Evolutionary conservation across 371 early-diverging fungal species (phyloP).

Genomic region (Haplosporangium sp.): DNA sequence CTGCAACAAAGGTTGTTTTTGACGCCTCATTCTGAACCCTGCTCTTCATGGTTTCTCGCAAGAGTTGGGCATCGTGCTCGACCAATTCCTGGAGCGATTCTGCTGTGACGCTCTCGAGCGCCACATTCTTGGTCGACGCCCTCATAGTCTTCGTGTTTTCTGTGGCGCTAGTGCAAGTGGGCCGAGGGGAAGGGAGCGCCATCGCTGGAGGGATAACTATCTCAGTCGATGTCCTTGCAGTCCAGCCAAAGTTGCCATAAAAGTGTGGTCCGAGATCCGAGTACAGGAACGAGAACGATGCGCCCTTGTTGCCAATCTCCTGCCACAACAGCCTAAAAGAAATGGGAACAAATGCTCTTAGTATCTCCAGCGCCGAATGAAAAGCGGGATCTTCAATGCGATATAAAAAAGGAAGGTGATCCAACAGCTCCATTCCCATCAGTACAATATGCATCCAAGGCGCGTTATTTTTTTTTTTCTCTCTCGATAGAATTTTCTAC

Average conservation of each 20-base stretch:
- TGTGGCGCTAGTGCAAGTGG: not conserved
- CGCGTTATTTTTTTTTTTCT: too few species aligned
- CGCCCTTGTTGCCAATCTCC: constrained; percentile 21
- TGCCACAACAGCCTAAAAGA: constrained; percentile 37
- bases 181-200: constrained; percentile 9
- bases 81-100: constrained; percentile 10
- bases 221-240: constrained; percentile 36
- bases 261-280: constrained; percentile 58
- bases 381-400: not conserved
- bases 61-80: constrained; percentile 26
- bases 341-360: not conserved
- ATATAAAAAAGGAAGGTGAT: not conserved
- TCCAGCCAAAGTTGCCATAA: constrained; percentile 57
- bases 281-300: constrained; percentile 48
- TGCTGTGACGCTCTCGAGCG: constrained; percentile 19
- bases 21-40: not conserved
- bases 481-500: too few species aligned
- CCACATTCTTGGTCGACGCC: not conserved
- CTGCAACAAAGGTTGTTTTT: constrained; percentile 25
- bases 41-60: constrained; percentile 10
- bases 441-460: too few species aligned
- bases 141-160: not conserved
- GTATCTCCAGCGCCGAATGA: not conserved
- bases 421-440: too few species aligned
- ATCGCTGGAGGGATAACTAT: constrained; percentile 22